phyloP scores from a whole-genome alignment of 176 grass and related monocot species.

The Juncus effusus region DNA sequence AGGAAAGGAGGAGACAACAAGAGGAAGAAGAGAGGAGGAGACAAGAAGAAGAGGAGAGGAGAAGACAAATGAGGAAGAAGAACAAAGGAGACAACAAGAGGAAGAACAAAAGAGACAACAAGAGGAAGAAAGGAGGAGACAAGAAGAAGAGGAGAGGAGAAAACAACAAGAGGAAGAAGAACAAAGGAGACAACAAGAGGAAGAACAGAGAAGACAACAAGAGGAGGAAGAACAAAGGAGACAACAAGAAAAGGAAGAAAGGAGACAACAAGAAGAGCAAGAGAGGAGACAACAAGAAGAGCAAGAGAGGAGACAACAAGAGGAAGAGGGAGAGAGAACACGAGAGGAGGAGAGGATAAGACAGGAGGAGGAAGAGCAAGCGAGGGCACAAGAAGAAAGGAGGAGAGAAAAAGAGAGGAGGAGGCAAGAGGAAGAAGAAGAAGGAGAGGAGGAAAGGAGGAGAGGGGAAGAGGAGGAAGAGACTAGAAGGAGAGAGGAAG shows the following conservation, averaged over 20 bases:
- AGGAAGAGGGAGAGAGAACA: not conserved
- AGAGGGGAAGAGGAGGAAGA: not conserved
- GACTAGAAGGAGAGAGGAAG: not conserved
- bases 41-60: not conserved
- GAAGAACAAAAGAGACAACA: not conserved
- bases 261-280: not conserved
- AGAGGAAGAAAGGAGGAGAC: not conserved
- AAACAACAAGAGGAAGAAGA: not conserved
- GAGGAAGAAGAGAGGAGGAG: not conserved
- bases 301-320: not conserved
- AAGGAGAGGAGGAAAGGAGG: not conserved
- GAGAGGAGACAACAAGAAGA: not conserved
- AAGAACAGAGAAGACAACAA: not conserved
- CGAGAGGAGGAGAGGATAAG: not conserved
- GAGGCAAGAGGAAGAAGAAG: not conserved
- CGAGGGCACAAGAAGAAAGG: not conserved
- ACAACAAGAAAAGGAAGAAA: not conserved
- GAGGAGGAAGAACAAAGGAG: not conserved
- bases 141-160: not conserved
- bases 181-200: slow-evolving; percentile 1
- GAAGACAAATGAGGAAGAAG: not conserved
- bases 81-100: not conserved
- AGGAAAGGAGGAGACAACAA: not conserved
- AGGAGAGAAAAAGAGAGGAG: not conserved
- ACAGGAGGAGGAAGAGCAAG: not conserved